Evolutionary conservation across 129 eudicot species (phyloP), one percentile per base, ranked within the genome.

Genomic region (Logfia minima): DNA sequence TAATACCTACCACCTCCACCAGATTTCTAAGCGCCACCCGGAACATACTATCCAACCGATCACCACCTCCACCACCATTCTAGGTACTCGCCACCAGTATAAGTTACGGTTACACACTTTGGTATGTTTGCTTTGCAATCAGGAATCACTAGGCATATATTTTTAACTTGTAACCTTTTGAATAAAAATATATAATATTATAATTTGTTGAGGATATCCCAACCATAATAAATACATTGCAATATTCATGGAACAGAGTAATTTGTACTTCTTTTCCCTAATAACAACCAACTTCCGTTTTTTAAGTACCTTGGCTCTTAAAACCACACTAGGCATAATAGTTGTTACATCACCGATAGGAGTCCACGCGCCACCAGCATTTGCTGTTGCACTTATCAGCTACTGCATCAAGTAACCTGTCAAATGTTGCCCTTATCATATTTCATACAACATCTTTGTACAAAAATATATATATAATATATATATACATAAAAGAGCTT

Each of bases 331-430:
- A 62, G 98, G 97, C 64, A 91, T 7, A 58, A 96, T 89, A 37
- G 98, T 91, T 8, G 97, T 94, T 75, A 91, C 96, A 82, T 94
- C 97, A 76, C 98, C 97, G 72, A 94, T 91, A 14, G 98, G 98
- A 65, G 97, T 87, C 98, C 98, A 94, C 45, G 98, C 97, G 51
- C 98, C 98, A 67, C 97, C 98, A 73, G 98, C 90, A 86, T 94
- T 94, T 79, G 96, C 96, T 72, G 98, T 96, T 48, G 29, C 29
- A 26, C 29, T 91, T 86, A 60, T 91, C 98, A 61, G 89, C 92
- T 75, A 91, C 97, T 62, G 88, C 93, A 68, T 97, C 98, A 18
- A 94, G 92, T 81, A 94, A 78, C 96, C 98, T 94, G 85, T 18
- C 24, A 65, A 52, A 71, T 28, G 22, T 43, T 5, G 31, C 66